phyloP scores from a whole-genome alignment of 2,329 filamentous ascomycete species.

The Penicillium sp. region DNA sequence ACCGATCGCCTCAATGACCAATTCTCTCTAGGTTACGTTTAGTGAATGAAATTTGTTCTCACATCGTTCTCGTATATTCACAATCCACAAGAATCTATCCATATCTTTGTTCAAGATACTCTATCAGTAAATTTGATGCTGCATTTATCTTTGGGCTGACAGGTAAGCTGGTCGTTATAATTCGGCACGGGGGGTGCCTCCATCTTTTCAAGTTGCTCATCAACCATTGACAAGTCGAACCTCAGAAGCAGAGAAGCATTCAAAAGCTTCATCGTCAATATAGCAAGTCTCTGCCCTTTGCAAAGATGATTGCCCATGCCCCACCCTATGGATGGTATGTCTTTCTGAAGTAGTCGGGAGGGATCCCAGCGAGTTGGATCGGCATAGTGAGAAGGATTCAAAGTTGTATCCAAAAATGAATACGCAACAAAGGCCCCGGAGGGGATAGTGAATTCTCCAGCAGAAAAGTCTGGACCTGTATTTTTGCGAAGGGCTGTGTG shows the following conservation, averaged over 20 bases:
- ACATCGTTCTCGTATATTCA: neutral
- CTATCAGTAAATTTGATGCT: slow-evolving; percentile 1
- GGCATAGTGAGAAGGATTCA: slow-evolving; percentile 4
- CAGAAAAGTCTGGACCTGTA: slow-evolving; percentile 2
- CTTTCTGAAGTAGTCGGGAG: slow-evolving; percentile 1
- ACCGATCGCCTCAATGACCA: too few relatives aligned
- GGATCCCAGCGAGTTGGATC: slow-evolving; percentile 10
- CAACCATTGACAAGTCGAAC: slow-evolving; percentile 7
- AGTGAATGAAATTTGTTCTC: too few relatives aligned
- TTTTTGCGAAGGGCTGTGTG: slow-evolving; percentile 11
- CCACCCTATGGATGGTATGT: slow-evolving; percentile 4
- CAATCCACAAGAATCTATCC: neutral
- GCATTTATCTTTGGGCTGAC: slow-evolving; percentile 3
- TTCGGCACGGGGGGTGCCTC: neutral
- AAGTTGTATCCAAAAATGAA: slow-evolving; percentile 9
- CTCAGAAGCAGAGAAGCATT: neutral
- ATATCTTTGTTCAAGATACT: neutral
- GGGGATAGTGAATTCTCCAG: slow-evolving; percentile 5
- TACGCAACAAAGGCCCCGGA: slow-evolving; percentile 5
- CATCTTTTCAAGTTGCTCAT: neutral
- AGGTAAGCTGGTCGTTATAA: slow-evolving; percentile 9
- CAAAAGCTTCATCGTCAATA: slow-evolving; percentile 10
- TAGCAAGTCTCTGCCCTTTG: slow-evolving; percentile 13
- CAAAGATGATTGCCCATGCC: slow-evolving; percentile 8
- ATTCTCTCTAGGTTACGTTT: too few relatives aligned